Conservation (phyloP, 1,139 yeast genomes). For the Yamadazyma atmosphaerica region DNA sequence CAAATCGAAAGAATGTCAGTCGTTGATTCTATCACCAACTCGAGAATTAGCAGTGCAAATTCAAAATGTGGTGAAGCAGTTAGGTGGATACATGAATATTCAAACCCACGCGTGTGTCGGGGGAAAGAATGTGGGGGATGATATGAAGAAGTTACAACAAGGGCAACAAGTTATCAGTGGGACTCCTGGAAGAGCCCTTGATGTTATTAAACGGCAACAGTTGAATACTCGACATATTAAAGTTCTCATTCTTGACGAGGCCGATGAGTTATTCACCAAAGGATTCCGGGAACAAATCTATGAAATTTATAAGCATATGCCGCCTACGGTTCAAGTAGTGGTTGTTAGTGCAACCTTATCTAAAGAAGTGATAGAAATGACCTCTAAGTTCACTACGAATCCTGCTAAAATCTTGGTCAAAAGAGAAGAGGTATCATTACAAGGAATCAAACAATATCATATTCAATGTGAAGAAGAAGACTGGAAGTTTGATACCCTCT, state of each 20-base stretch:
- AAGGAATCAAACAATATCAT: slow-evolving; percentile 86
- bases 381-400: slow-evolving; percentile 83
- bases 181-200: slow-evolving; percentile 93
- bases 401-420: slow-evolving; percentile 90
- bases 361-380: slow-evolving; percentile 80
- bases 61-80: slow-evolving; percentile 75
- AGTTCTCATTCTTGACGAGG: slow-evolving; percentile 88
- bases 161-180: slow-evolving; percentile 96
- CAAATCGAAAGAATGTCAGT: slow-evolving; percentile 69
- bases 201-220: slow-evolving; percentile 77
- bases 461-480: slow-evolving; percentile 88
- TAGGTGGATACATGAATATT: slow-evolving; percentile 85
- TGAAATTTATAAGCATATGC: slow-evolving; percentile 79
- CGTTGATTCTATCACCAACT: slow-evolving; percentile 90
- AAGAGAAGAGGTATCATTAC: slow-evolving; percentile 83
- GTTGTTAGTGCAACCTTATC: slow-evolving; percentile 94
- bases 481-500: slow-evolving; percentile 92
- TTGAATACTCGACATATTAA: slow-evolving; percentile 70
- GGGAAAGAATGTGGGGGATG: slow-evolving; percentile 84
- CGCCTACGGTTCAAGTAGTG: slow-evolving; percentile 84
- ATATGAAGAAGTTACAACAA: slow-evolving; percentile 64
- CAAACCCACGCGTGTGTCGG: slow-evolving; percentile 93
- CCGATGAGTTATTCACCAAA: slow-evolving; percentile 86
- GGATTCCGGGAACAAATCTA: slow-evolving; percentile 93
- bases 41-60: slow-evolving; percentile 92